Percentiles rank a stretch among this genome's conserved stretches.
Conservation (phyloP, 495 filamentous ascomycete species). For the Xylaria bambusicola region DNA sequence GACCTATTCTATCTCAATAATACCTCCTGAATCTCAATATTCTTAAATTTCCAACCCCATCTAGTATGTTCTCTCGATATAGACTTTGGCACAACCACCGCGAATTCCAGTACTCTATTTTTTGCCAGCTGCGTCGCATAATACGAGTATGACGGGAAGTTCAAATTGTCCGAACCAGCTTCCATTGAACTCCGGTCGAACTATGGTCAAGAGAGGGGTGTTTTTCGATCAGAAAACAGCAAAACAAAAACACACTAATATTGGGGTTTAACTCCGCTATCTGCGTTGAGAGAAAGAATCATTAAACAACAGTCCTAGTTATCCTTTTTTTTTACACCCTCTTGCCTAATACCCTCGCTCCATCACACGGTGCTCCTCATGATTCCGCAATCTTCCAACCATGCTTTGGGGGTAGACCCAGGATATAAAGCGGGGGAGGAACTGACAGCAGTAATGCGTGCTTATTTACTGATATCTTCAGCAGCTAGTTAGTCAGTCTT, state of each 20-base stretch:
- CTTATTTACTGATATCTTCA: constrained; percentile 3
- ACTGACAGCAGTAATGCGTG: constrained; percentile 4
- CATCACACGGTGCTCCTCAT: neutral
- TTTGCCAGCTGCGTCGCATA: too few species aligned
- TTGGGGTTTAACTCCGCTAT: neutral
- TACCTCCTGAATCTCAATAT: neutral
- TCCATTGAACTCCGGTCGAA: too few species aligned
- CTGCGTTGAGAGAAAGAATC: neutral
- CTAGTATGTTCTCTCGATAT: too few species aligned
- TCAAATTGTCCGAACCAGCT: too few species aligned
- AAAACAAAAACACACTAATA: constrained; percentile 9
- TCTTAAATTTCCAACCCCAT: neutral
- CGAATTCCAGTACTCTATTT: too few species aligned
- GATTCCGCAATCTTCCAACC: neutral
- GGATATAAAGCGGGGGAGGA: neutral
- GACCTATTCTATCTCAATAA: too few species aligned
- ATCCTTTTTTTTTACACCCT: constrained; percentile 2
- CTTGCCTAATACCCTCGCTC: neutral
- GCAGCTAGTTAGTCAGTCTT: too few species aligned
- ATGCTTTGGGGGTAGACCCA: neutral
- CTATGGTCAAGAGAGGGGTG: too few species aligned
- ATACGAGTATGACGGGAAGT: too few species aligned
- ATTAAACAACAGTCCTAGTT: constrained; percentile 4
- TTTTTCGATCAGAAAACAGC: neutral
- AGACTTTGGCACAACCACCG: too few species aligned